Evolutionary conservation across 148 eudicot species (phyloP), one percentile per base, ranked within the genome.

Genomic region (Rhododendron ferrugineum): DNA sequence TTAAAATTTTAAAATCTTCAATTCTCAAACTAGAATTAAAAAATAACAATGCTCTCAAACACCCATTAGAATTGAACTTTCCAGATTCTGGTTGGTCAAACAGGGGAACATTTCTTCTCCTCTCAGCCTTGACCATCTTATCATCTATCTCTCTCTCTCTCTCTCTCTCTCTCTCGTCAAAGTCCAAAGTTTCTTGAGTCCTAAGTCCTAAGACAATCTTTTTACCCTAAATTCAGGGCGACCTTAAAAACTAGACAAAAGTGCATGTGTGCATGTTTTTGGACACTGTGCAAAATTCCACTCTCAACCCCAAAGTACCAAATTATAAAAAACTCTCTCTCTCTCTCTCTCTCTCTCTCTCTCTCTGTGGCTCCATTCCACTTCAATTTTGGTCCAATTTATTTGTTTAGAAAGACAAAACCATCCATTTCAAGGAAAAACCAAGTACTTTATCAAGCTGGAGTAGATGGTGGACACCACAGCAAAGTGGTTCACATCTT

Each of bases 121-220:
- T 13, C 32, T 66, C 73, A 26, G 73, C 34, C 34, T 10, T 26
- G 28, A 66, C 34, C 13, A 66, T 66, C 34, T 26, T 26, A 16
- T 15, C 68, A 23, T 18, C 62, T 20, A 30, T 62, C 72, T 34
- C 11, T 44, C 80, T 46, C 52, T 44, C 80, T 42, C 56, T 42
- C 54, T 78, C 54, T 78, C 54, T 23, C 34, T 78, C 30, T 79
- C 62, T 79, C 37, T 49, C 82, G 64, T 79, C 82, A 79, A 79
- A 50, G 82, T 79, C 64, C 64, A 79, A 78, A 36, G 22, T 49
- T 54, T 79, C 44, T 74, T 36, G 44, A 74, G 47, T 75, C 42
- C 46, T 37, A 37, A 75, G 49, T 76, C 79, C 49, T 22, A 76
- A 78, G 58, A 18, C 34, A 54, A 79, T 11, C 36, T 34, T 50